These are phyloP conservation scores for Stephania japonica DNA, from an alignment of 164 flowering plant genomes.

Conservation along the genomic window DNA sequence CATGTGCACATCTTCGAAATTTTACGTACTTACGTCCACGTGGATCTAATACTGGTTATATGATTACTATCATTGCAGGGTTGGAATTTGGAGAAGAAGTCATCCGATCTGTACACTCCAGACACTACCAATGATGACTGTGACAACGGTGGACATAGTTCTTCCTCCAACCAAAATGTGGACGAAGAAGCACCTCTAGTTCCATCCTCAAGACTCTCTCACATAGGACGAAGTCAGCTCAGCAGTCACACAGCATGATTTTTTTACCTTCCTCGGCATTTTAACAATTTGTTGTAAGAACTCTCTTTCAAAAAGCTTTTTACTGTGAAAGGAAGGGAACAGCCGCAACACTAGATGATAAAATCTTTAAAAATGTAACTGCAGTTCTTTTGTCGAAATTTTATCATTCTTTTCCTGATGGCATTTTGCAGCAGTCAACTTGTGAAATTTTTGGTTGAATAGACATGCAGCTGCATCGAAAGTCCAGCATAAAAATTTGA, in stretches of 20 bases:
- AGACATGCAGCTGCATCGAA: no score
- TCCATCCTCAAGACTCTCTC: slow-evolving; percentile 61
- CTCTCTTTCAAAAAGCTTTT: background rate
- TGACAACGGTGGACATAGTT: slow-evolving; percentile 23
- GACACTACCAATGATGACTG: slow-evolving; percentile 29
- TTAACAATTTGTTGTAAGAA: background rate
- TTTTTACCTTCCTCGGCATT: background rate
- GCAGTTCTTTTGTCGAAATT: background rate
- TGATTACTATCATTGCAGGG: slow-evolving; percentile 37
- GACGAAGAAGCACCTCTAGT: slow-evolving; percentile 84
- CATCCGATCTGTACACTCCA: slow-evolving; percentile 57
- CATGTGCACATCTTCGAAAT: background rate
- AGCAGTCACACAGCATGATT: slow-evolving; percentile 35
- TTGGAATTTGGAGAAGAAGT: slow-evolving; percentile 81
- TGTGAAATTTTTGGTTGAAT: background rate
- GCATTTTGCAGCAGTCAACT: background rate
- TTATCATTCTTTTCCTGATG: slow-evolving; percentile 1
- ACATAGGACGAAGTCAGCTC: slow-evolving; percentile 64
- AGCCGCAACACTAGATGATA: background rate
- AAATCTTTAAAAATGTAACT: background rate
- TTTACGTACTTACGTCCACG: background rate
- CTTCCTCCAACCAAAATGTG: slow-evolving; percentile 30
- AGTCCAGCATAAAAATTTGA: no score
- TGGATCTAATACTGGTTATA: background rate
- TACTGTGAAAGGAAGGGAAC: background rate